Percentiles rank a stretch among this genome's conserved stretches.
Evolutionary conservation across 345 rosid species (phyloP).

Genomic region (Salix exigua): DNA sequence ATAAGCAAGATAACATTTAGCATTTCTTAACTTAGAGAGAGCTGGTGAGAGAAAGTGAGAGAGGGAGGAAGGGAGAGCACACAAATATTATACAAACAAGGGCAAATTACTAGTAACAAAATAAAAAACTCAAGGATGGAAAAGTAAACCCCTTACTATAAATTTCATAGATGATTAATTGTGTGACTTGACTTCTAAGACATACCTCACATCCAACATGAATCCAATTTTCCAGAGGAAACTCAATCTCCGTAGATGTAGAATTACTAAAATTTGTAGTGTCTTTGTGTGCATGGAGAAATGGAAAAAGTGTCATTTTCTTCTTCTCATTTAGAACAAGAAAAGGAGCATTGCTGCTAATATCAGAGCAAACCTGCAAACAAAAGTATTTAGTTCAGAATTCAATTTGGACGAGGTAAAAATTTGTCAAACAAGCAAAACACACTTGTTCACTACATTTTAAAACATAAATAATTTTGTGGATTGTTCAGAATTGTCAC

Average conservation of each 20-base stretch:
- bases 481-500: neutral
- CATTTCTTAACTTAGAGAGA: neutral
- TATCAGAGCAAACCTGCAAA: constrained; percentile 45
- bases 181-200: neutral
- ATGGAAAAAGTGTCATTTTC: constrained; percentile 52
- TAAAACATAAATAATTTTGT: neutral
- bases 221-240: constrained; percentile 60
- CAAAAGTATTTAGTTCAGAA: constrained; percentile 4
- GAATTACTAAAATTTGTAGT: constrained; percentile 40
- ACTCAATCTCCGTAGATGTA: constrained; percentile 34
- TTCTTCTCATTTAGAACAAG: constrained; percentile 60
- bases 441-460: neutral
- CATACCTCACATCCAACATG: constrained; percentile 76
- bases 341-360: constrained; percentile 50
- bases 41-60: neutral
- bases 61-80: neutral
- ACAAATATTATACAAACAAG: neutral
- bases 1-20: constrained; percentile 6
- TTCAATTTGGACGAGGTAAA: neutral
- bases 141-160: neutral
- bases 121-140: neutral
- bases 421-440: neutral
- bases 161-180: neutral
- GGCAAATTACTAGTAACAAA: neutral
- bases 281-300: constrained; percentile 26